A percentile compares a stretch with the other conserved stretches of the same genome.
phyloP scores from a whole-genome alignment of 1,284 basidiomycete species.

The Mycena sp. region DNA sequence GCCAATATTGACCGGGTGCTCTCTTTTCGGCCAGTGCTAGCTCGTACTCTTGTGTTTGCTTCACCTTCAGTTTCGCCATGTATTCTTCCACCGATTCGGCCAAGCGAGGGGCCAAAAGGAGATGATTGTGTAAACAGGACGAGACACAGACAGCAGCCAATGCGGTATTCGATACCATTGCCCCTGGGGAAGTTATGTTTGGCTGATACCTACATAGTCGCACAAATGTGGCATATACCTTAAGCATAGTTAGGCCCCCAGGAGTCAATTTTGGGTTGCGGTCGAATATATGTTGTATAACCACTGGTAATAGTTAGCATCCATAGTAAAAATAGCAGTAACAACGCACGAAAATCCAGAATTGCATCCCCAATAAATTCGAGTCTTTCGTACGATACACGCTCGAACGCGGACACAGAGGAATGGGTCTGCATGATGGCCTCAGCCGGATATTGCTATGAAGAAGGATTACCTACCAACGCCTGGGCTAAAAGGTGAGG shows the following conservation, averaged over 20 bases:
- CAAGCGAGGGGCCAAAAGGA: conserved; percentile 65
- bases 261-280: conserved; percentile 70
- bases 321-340: conserved; percentile 7
- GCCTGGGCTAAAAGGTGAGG: conserved; percentile 75
- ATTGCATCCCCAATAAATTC: conserved; percentile 88
- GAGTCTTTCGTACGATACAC: conserved; percentile 73
- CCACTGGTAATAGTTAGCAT: conserved; percentile 56
- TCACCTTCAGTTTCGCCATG: conserved; percentile 55
- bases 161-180: conserved; percentile 83
- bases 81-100: conserved; percentile 63
- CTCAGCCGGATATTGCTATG: conserved; percentile 18
- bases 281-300: conserved; percentile 75
- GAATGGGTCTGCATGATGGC: conserved; percentile 63
- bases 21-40: conserved; percentile 57
- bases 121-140: conserved; percentile 68
- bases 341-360: conserved; percentile 75
- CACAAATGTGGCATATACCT: conserved; percentile 53
- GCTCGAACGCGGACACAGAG: conserved; percentile 62
- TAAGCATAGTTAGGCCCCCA: conserved; percentile 78
- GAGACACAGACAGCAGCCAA: conserved; percentile 78
- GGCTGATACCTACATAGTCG: conserved; percentile 12
- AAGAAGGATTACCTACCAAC: conserved; percentile 57
- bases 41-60: conserved; percentile 59
- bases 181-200: conserved; percentile 64
- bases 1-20: conserved; percentile 77